Evolutionary conservation across 2,329 filamentous ascomycete species (phyloP).

Genomic region (Aspergillus jensenii): DNA sequence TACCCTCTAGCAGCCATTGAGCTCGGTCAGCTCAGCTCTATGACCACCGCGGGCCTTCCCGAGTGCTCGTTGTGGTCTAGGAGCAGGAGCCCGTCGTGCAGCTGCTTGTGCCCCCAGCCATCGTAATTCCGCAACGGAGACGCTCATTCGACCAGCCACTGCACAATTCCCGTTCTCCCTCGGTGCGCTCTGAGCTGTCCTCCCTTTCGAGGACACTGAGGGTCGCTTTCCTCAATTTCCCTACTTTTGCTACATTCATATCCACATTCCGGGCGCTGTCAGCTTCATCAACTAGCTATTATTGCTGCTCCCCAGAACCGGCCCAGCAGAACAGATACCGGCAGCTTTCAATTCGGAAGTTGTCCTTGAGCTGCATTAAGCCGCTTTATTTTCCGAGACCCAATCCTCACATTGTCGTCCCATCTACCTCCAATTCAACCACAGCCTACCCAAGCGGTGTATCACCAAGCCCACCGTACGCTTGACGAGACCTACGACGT

Average conservation of each 20-base stretch:
- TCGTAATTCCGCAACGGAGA: slow-evolving; percentile 34
- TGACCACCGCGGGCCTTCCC: slow-evolving; percentile 20
- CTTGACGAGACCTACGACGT: slow-evolving; percentile 57
- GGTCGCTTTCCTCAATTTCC: slow-evolving; percentile 12
- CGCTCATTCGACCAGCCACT: slow-evolving; percentile 34
- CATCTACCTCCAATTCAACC: slow-evolving; percentile 22
- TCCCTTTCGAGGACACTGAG: slow-evolving; percentile 8
- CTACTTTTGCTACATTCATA: slow-evolving; percentile 16
- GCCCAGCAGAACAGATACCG: slow-evolving; percentile 11
- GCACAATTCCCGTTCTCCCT: slow-evolving; percentile 14
- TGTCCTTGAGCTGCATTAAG: slow-evolving; percentile 12
- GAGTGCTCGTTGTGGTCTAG: slow-evolving; percentile 24
- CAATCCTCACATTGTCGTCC: slow-evolving; percentile 34
- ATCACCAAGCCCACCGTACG: slow-evolving; percentile 38
- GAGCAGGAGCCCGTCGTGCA: slow-evolving; percentile 15
- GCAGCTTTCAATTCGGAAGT: slow-evolving; percentile 4
- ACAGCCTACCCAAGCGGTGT: slow-evolving; percentile 40
- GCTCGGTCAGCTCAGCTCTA: slow-evolving; percentile 16
- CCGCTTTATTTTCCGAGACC: slow-evolving; percentile 11
- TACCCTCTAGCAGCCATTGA: slow-evolving; percentile 17
- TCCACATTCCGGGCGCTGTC: slow-evolving; percentile 25
- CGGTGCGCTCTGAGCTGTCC: slow-evolving; percentile 14
- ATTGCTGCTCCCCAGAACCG: slow-evolving; percentile 5
- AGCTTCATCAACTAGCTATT: slow-evolving; percentile 8
- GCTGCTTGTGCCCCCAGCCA: slow-evolving; percentile 35